Percentiles rank a stretch among this genome's conserved stretches.
phyloP scores from a whole-genome alignment of 2,329 filamentous ascomycete genomes.

The Colletotrichum scovillei region DNA sequence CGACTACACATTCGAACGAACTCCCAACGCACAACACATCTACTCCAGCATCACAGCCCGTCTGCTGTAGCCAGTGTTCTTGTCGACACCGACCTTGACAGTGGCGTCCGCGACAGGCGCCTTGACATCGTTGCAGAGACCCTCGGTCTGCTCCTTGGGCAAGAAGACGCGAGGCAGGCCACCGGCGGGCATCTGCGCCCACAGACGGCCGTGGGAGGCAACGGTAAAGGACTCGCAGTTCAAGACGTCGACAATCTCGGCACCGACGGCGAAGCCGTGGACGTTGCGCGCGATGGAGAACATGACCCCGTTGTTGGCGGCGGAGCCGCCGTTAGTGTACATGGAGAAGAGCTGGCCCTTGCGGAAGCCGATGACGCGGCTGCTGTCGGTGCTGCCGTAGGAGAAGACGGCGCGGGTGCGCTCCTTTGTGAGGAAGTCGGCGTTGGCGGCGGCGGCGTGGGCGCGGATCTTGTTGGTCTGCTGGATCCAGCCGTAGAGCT shows the following conservation, averaged over 20 bases:
- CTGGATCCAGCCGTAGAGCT: constrained; percentile 61
- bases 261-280: constrained; percentile 47
- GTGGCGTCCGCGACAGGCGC: constrained; percentile 22
- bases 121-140: constrained; percentile 30
- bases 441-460: constrained; percentile 14
- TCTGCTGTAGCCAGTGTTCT: constrained; percentile 25
- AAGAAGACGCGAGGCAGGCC: constrained; percentile 30
- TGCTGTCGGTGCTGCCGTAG: constrained; percentile 19
- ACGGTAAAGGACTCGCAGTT: constrained; percentile 47
- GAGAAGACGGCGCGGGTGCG: constrained; percentile 29
- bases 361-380: constrained; percentile 32
- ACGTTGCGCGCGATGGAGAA: constrained; percentile 48
- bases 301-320: constrained; percentile 44
- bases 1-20: background rate
- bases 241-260: constrained; percentile 53
- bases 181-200: constrained; percentile 33
- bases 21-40: background rate
- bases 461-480: constrained; percentile 61
- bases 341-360: constrained; percentile 40
- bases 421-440: constrained; percentile 24
- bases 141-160: constrained; percentile 29
- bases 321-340: constrained; percentile 53
- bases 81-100: constrained; percentile 33
- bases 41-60: constrained; percentile 13
- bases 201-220: constrained; percentile 27